Percentiles rank a stretch among this genome's conserved stretches.
phyloP scores from a whole-genome alignment of 176 grass and related monocot species.

The Melocanna baccifera region DNA sequence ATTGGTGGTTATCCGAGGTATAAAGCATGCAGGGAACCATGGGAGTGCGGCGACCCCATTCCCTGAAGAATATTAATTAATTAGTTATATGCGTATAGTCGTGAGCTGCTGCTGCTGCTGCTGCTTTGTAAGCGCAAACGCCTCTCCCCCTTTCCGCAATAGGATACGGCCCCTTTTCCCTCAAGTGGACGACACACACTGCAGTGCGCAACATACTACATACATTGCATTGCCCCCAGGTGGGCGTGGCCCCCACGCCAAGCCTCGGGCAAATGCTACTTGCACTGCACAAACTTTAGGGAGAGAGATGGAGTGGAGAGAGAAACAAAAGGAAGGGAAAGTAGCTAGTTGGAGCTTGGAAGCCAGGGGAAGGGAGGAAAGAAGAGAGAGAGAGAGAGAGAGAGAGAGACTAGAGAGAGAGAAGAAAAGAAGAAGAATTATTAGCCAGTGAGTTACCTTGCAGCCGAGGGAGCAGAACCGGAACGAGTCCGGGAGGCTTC shows the following conservation, averaged over 20 bases:
- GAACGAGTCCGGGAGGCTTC: constrained; percentile 67
- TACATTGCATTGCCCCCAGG: not conserved
- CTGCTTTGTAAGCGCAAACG: not conserved
- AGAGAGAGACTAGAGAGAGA: too few relatives aligned
- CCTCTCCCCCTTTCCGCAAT: not conserved
- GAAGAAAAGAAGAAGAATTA: too few relatives aligned
- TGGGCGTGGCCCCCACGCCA: not conserved
- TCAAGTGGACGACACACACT: not conserved
- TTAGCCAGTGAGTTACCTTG: constrained; percentile 29
- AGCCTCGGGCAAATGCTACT: not conserved
- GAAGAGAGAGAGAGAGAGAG: not conserved
- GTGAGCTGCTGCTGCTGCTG: not conserved
- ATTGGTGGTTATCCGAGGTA: not conserved
- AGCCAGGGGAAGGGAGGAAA: not conserved
- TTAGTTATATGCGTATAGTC: too few relatives aligned
- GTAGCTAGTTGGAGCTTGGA: not conserved
- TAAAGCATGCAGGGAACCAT: not conserved
- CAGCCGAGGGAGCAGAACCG: constrained; percentile 80
- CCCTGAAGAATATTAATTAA: not conserved
- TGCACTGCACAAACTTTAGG: not conserved
- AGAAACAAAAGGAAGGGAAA: not conserved
- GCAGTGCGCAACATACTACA: not conserved
- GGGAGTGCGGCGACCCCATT: not conserved
- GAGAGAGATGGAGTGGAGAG: not conserved
- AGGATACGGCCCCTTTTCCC: not conserved